A percentile compares a stretch with the other conserved stretches of the same genome.
Conservation (phyloP, 345 rosid species). For the Psidium friedrichsthalianum region DNA sequence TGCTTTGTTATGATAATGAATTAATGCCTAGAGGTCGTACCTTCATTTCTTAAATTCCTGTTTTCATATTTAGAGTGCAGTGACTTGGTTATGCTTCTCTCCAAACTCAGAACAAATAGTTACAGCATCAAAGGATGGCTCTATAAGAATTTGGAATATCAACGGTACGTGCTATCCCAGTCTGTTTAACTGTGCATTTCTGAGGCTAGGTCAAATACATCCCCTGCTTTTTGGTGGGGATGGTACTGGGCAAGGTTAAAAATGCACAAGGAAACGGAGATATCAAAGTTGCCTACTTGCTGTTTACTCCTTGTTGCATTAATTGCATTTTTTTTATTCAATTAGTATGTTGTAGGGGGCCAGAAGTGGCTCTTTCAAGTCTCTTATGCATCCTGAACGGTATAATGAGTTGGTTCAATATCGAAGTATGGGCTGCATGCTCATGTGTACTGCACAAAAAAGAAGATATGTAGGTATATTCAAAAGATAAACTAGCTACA, state of each 20-base stretch:
- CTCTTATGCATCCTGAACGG: neutral
- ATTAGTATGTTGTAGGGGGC: neutral
- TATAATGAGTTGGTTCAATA: neutral
- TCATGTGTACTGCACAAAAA: neutral
- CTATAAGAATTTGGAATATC: conserved; percentile 90
- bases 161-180: conserved; percentile 43
- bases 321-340: neutral
- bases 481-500: neutral
- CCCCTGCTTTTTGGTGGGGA: neutral
- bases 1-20: neutral
- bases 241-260: neutral
- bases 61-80: conserved; percentile 72
- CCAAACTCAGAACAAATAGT: conserved; percentile 83
- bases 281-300: neutral
- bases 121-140: conserved; percentile 90
- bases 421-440: neutral
- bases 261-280: neutral
- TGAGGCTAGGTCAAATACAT: neutral
- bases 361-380: neutral
- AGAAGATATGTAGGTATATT: neutral
- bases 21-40: neutral
- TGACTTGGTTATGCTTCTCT: conserved; percentile 84
- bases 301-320: neutral
- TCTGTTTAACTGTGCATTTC: neutral
- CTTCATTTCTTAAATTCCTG: conserved; percentile 1